Evolutionary conservation across 208 protist genomes (phyloP).

Genomic region (Entamoeba invadens): DNA sequence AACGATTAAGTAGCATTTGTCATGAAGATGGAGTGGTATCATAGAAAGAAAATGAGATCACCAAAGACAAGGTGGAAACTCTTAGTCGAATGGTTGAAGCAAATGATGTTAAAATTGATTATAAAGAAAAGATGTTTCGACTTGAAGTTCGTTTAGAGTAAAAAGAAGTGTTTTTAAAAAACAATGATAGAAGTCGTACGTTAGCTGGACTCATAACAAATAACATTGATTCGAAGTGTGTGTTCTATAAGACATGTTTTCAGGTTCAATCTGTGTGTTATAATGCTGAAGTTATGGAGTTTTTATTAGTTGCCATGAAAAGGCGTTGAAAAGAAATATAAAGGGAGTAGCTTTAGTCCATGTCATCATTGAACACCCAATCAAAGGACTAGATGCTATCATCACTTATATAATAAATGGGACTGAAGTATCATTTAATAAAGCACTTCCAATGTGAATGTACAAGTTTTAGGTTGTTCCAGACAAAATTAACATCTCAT

Average conservation of each 20-base stretch:
- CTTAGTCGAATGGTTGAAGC: background rate
- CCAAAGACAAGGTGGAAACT: background rate
- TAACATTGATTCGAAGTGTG: background rate
- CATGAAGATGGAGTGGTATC: background rate
- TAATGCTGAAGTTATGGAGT: background rate
- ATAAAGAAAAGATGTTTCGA: background rate
- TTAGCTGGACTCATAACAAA: background rate
- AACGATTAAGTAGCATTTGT: background rate
- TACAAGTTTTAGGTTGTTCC: background rate
- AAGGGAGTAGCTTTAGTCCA: background rate
- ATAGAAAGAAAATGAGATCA: background rate
- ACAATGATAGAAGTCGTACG: background rate
- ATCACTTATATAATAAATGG: background rate
- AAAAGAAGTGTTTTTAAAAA: background rate
- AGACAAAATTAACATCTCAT: background rate
- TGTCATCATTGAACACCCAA: background rate
- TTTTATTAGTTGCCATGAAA: background rate
- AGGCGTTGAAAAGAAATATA: background rate
- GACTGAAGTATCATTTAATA: background rate
- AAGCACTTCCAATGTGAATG: background rate
- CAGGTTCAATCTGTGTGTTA: background rate
- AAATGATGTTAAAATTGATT: background rate
- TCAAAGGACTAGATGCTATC: background rate
- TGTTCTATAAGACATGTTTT: background rate
- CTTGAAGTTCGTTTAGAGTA: background rate